Evolutionary conservation across 495 filamentous ascomycete genomes (phyloP).

Genomic region (Viridothelium virens): DNA sequence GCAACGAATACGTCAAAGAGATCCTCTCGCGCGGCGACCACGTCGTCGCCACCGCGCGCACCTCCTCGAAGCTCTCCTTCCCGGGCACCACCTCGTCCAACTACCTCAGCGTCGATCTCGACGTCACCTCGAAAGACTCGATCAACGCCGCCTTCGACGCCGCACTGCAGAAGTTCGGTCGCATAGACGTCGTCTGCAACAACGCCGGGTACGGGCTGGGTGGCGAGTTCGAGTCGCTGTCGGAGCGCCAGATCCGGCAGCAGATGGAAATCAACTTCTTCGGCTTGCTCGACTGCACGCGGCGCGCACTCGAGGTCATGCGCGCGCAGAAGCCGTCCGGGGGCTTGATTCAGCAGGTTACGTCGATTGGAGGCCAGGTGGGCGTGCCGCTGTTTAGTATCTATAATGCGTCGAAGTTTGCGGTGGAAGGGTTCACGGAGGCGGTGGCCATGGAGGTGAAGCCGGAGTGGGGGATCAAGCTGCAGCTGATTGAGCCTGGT

Average conservation of each 20-base stretch:
- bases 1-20: slow-evolving; percentile 31
- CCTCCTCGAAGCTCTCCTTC: slow-evolving; percentile 27
- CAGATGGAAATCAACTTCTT: slow-evolving; percentile 39
- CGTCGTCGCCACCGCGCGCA: slow-evolving; percentile 36
- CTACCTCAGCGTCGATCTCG: slow-evolving; percentile 30
- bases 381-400: slow-evolving; percentile 35
- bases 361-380: slow-evolving; percentile 38
- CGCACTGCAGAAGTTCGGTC: slow-evolving; percentile 31
- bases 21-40: slow-evolving; percentile 30
- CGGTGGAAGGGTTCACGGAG: slow-evolving; percentile 37
- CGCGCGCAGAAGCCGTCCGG: slow-evolving; percentile 35
- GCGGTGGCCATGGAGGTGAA: slow-evolving; percentile 32
- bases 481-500: slow-evolving; percentile 35
- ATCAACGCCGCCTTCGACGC: slow-evolving; percentile 32
- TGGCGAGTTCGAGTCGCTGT: slow-evolving; percentile 33
- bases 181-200: slow-evolving; percentile 36
- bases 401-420: slow-evolving; percentile 39
- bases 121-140: slow-evolving; percentile 28
- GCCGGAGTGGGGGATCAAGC: slow-evolving; percentile 35
- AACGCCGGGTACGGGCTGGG: slow-evolving; percentile 34
- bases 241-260: slow-evolving; percentile 30
- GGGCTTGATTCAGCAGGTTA: slow-evolving; percentile 42
- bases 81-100: slow-evolving; percentile 19
- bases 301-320: slow-evolving; percentile 40
- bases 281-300: slow-evolving; percentile 36